Conservation (phyloP, 228 moss, liverwort and hornwort species). For the Sphagnum magellanicum region DNA sequence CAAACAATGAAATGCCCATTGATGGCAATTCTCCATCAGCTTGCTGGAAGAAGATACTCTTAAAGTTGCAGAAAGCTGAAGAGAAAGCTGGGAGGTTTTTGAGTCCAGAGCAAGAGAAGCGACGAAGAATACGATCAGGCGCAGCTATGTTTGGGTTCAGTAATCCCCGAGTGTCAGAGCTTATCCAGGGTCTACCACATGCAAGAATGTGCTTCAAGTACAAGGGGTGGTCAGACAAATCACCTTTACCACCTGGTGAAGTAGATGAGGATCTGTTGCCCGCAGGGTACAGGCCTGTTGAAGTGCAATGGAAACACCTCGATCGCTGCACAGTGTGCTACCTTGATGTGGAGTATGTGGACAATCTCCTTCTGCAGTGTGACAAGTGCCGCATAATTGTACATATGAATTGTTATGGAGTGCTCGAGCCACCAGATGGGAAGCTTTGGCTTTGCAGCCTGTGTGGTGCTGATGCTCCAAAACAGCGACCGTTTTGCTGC, state of each 20-base stretch:
- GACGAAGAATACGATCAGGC: constrained; percentile 43
- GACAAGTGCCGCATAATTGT: constrained; percentile 57
- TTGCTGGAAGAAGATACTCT: constrained; percentile 49
- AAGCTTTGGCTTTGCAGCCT: constrained; percentile 58
- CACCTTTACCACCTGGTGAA: constrained; percentile 14
- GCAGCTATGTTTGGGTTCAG: constrained; percentile 55
- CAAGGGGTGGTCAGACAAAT: constrained; percentile 41
- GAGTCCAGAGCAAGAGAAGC: constrained; percentile 31
- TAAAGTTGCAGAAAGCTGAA: constrained; percentile 39
- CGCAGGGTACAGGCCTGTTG: constrained; percentile 48
- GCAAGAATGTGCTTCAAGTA: constrained; percentile 52
- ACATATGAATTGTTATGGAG: constrained; percentile 59
- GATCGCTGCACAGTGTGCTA: constrained; percentile 57
- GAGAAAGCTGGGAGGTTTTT: constrained; percentile 30
- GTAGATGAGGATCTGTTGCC: constrained; percentile 41
- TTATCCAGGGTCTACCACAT: constrained; percentile 39
- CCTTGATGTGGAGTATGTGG: constrained; percentile 54
- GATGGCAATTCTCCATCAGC: constrained; percentile 38
- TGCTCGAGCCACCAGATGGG: constrained; percentile 35
- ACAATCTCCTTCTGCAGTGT: constrained; percentile 54
- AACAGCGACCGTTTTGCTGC: constrained; percentile 36
- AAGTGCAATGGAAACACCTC: constrained; percentile 43
- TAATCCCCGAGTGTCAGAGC: constrained; percentile 31
- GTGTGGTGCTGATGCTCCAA: constrained; percentile 45
- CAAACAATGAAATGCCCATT: constrained; percentile 29